Evolutionary conservation across 129 eudicot genomes (phyloP), one percentile per base, ranked within the genome.

Genomic region (Centrapalus pauciflorus): DNA sequence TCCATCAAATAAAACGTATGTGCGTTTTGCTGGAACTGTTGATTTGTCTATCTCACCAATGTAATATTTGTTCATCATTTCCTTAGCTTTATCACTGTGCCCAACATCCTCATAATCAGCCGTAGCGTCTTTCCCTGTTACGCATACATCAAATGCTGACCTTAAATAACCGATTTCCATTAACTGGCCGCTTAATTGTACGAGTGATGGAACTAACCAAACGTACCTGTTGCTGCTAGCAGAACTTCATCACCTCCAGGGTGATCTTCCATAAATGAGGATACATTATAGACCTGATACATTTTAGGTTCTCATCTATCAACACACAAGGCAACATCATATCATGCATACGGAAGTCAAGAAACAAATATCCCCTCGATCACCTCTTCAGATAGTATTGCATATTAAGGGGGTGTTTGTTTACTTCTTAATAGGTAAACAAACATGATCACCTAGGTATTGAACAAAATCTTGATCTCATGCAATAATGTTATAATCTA

Each of bases 121-220:
- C 20, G 93, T 85, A 14, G 87, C 96, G 17, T 89, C 96, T 74
- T 89, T 89, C 38, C 96, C 96, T 89, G 75, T n/a, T n/a, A n/a
- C n/a, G n/a, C n/a, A 26, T n/a, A 9, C 3, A 33, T 46, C 9
- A 11, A 10, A 3, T 35, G 5, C 14, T n/a, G n/a, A 41, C 7
- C 6, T 13, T 3, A 45, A 4, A 14, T 3, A 45, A 45, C 21
- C 9, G 21, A 3, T 45, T 45, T 35, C 17, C 1, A n/a, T n/a
- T n/a, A n/a, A n/a, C 17, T 7, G 5, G 23, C 17, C 8, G n/a
- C 52, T 13, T 14, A 8, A 4, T 33, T 5, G 21, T 11, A 12
- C 0, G 12, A 3, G 11, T 4, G 21, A 45, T 45, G 23, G 21
- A 45, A 0, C 17, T 4, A 45, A 46, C 52, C 17, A 14, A 45